Base-by-base conservation (phyloP, 306 rosid genomes). In the Nissolia schottii region DNA sequence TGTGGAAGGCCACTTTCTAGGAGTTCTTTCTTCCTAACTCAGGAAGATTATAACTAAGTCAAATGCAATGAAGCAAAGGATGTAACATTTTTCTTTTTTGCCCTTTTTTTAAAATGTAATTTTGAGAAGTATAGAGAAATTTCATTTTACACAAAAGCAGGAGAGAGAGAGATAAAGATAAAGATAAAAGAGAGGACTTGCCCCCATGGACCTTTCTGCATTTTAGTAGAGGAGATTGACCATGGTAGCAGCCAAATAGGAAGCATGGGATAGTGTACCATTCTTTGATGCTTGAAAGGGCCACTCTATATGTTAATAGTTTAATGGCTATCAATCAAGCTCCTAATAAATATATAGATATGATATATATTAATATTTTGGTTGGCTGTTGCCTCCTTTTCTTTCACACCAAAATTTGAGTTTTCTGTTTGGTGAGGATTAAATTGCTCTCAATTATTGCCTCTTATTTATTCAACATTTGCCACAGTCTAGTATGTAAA, bases 1-100 rank as follows among this genome's bases (percentile, higher is more conserved):
- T 95, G 62, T 95, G 99, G 99, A 83, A 71, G 70, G 91, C 95
- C 41, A 37, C 96, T 57, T 92, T 95, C 85, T 86, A 80, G 67
- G 59, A 73, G 27, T 80, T 15, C 50, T 40, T n/a, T 82, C 92
- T 86, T 88, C 96, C 96, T n/a, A 86, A 70, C 90, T 83, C 82
- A 5, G 85, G 96, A 91, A 78, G 74, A 84, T 57, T 74, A 74
- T 50, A 23, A 62, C 50, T 28, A 82, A 60, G 64, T n/a, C n/a
- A n/a, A n/a, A n/a, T n/a, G 68, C 68, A 28, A 22, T 54, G 71
- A 63, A 65, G 65, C 76, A 79, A 50, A 48, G 83, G 56, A 19
- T 82, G 27, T 66, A 64, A 74, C 24, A 13, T 67, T 53, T 68
- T 74, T 55, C 3, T 20, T 1, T 19, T 24, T 18, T 28, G n/a